Evolutionary conservation across 768 basidiomycete species (phyloP).

Genomic region (Suillus variegatus): DNA sequence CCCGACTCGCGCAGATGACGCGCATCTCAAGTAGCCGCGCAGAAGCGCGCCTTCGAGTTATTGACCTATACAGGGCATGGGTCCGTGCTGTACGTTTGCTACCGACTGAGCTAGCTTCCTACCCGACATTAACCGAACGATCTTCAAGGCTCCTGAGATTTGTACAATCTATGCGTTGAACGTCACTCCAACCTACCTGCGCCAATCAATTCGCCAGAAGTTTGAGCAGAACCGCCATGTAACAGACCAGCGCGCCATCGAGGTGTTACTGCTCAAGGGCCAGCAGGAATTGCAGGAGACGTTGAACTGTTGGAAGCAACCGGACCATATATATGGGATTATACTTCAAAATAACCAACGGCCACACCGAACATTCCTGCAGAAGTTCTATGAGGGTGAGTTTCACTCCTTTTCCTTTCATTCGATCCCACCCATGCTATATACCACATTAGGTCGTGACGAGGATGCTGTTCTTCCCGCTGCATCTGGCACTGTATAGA

Average conservation of each 20-base stretch:
- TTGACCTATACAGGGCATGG: conserved; percentile 91
- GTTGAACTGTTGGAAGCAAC: conserved; percentile 92
- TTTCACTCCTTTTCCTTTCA: conserved; percentile 14
- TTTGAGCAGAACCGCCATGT: conserved; percentile 88
- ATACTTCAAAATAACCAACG: conserved; percentile 53
- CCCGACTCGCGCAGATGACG: conserved; percentile 77
- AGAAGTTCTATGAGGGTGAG: conserved; percentile 84
- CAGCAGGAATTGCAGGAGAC: conserved; percentile 92
- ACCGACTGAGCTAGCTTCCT: conserved; percentile 6
- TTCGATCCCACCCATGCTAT: neutral
- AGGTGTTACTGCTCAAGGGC: conserved; percentile 83
- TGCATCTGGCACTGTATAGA: conserved; percentile 46
- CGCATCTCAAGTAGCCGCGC: conserved; percentile 53
- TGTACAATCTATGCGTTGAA: conserved; percentile 79
- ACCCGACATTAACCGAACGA: conserved; percentile 8
- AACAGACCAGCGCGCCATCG: conserved; percentile 78
- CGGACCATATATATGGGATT: conserved; percentile 76
- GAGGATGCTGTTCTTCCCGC: conserved; percentile 73
- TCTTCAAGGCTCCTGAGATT: conserved; percentile 85
- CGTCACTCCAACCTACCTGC: conserved; percentile 73
- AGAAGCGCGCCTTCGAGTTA: conserved; percentile 67
- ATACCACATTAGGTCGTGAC: conserved; percentile 57
- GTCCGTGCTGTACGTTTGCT: conserved; percentile 74
- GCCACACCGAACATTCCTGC: conserved; percentile 63
- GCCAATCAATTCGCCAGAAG: conserved; percentile 79